Evolutionary conservation across 2,329 filamentous ascomycete species (phyloP), one percentile per base, ranked within the genome.

Genomic region (Colletotrichum cordylinicola): DNA sequence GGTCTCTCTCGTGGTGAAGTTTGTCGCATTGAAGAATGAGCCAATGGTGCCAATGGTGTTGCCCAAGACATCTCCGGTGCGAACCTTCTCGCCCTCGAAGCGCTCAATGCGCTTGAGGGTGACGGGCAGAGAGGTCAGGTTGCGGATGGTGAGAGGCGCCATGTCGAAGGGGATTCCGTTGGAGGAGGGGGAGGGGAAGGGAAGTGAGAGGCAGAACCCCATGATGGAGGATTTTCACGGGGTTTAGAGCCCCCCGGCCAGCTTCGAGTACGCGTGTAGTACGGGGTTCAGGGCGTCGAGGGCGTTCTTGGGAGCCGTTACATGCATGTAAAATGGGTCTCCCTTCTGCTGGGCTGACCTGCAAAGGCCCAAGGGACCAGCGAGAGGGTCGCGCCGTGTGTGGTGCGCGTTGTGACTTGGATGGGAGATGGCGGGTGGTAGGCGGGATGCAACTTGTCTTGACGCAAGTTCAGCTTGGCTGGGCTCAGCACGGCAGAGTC

Each of bases 71-170:
- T 89, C 83, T 72, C 84, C 84, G 35, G 83, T 83, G 58, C 86
- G 69, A 86, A 86, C 80, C 29, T 83, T 83, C 74, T 87, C 82
- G 35, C 84, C 89, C 79, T 92, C 90, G 83, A 96, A 96, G 79
- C 93, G 93, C 86, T 98, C 94, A 74, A 96, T 88, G 75, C 82
- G 88, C 83, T 92, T 93, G 80, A 98, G 90, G 79, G 93, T 91
- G 71, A 98, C 87, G n/a, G 92, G 89, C 65, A 91, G 93, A 73
- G 91, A 88, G 60, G 95, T 96, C 78, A 98, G 87, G 84, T 98
- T 98, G 80, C 96, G 95, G 80, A 98, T 91, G 6, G 91, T 94
- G 79, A 98, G 87, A 73, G 86, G 84, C 21, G 87, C 84, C 89
- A 90, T 91, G 72, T 73, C 78, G 79, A 74, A 61, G 61, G 67